A percentile compares a stretch with the other conserved stretches of the same genome.
phyloP scores from a whole-genome alignment of 345 rosid genomes.

The Euphorbia peplus region DNA sequence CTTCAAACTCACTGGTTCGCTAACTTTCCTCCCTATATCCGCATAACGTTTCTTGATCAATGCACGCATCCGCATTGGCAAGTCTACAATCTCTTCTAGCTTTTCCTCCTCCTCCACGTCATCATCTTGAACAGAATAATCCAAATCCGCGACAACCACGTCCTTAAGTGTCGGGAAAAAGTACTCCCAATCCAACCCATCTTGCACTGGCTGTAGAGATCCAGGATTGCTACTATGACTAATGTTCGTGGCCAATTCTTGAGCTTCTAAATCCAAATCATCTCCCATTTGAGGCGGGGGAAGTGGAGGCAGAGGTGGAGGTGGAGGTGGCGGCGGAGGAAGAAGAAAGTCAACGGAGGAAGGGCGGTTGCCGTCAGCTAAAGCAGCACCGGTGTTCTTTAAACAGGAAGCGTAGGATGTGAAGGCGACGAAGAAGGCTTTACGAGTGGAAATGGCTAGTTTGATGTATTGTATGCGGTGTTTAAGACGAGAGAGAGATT shows the following conservation, averaged over 20 bases:
- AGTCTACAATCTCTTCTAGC: too few relatives aligned
- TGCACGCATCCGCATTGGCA: conserved; percentile 6
- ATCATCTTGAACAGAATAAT: too few relatives aligned
- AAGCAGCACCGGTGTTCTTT: conserved; percentile 92
- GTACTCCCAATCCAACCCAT: background rate
- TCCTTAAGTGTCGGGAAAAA: background rate
- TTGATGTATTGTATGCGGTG: conserved; percentile 66
- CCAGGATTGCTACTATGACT: too few relatives aligned
- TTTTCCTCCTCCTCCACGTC: too few relatives aligned
- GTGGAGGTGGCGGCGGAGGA: background rate
- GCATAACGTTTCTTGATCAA: too few relatives aligned
- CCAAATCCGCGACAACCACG: background rate
- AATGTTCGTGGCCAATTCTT: too few relatives aligned
- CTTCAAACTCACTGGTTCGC: conserved; percentile 37
- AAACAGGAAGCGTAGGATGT: conserved; percentile 68
- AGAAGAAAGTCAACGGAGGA: background rate
- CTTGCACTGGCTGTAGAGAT: too few relatives aligned
- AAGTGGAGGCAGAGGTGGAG: conserved; percentile 6
- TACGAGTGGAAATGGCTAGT: conserved; percentile 64
- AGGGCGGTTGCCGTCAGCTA: conserved; percentile 51
- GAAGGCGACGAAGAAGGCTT: conserved; percentile 96
- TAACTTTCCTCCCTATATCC: conserved; percentile 17
- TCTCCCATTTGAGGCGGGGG: background rate
- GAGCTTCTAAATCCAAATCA: too few relatives aligned
- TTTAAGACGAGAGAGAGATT: conserved; percentile 65